Evolutionary conservation across 441 rosid species (phyloP), one percentile per base, ranked within the genome.

Genomic region (Melastoma candidum): DNA sequence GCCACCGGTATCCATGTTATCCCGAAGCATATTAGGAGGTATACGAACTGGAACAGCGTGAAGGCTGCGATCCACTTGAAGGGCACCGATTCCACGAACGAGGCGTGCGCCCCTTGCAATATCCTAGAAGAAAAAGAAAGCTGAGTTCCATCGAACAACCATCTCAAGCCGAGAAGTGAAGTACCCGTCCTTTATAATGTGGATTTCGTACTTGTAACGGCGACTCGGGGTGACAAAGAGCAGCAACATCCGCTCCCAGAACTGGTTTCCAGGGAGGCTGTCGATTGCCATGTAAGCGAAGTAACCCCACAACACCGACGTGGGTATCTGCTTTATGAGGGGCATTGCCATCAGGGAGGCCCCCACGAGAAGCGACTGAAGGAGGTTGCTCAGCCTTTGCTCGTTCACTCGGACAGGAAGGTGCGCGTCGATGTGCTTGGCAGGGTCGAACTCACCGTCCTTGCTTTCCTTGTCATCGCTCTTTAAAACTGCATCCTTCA

Each of bases 401-500:
- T 53, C 46, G 12, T 53, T 53, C 26, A 53, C 56, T 39, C 56
- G 39, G 4, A 53, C 46, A 0, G 56, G 56, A 44, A 53, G 25
- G 46, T 39, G 56, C 12, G 56, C 46, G 0, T 53, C 56, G 14
- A 53, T 43, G 11, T 77, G 78, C 58, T 77, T 87, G 41, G 76
- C 79, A 2, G 78, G 87, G 70, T 87, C 90, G 8, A 85, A 83
- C 22, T 71, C 74, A n/a, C 73, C 81, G 3, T 65, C 72, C 22
- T 64, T 51, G 11, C 10, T 25, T 22, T 65, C 74, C 50, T 59
- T 68, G 44, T 57, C 75, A 43, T 70, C 77, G 14, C 74, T 71
- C 69, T 72, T 73, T 78, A 87, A 81, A 48, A 90, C 83, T 10
- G 85, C 90, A 44, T 84, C 80, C 75, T 77, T 54, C 54, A 62